These are phyloP conservation scores for Verticillium dahliae DNA, from an alignment of 2,329 filamentous ascomycete species.

Conservation along the genomic window DNA sequence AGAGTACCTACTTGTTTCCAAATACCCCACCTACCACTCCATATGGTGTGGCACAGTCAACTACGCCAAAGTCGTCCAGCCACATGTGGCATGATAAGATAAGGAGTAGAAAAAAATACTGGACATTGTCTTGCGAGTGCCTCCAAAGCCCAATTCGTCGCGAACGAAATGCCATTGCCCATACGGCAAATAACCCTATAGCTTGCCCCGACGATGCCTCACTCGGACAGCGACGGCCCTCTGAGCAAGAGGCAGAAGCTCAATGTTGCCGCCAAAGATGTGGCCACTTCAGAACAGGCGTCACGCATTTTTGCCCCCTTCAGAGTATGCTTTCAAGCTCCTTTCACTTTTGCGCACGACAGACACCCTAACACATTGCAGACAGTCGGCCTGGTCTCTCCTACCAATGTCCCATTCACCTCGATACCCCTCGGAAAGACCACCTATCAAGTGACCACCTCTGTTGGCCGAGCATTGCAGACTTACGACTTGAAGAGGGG, in stretches of 20 bases:
- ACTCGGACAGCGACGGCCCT: conserved; percentile 53
- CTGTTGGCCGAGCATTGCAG: conserved; percentile 81
- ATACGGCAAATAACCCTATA: background rate
- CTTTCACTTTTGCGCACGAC: background rate
- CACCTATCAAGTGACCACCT: conserved; percentile 96
- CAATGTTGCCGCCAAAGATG: conserved; percentile 30
- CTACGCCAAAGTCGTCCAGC: background rate
- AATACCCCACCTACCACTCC: too few species aligned
- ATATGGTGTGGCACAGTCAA: too few species aligned
- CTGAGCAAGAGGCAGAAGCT: conserved; percentile 73
- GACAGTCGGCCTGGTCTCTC: conserved; percentile 91
- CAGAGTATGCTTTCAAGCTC: conserved; percentile 54
- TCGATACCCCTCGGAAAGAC: conserved; percentile 84
- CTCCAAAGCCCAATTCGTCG: background rate
- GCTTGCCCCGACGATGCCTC: conserved; percentile 39
- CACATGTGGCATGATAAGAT: background rate
- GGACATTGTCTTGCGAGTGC: background rate
- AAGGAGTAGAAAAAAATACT: background rate
- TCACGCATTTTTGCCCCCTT: conserved; percentile 92
- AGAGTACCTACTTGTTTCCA: too few species aligned
- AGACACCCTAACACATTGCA: conserved; percentile 26
- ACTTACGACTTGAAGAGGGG: conserved; percentile 92
- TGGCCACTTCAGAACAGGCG: conserved; percentile 34
- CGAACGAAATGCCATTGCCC: background rate
- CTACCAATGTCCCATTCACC: conserved; percentile 84